Evolutionary conservation across 2,329 filamentous ascomycete genomes (phyloP), one percentile per base, ranked within the genome.

Genomic region (Drechslerella stenobrocha): DNA sequence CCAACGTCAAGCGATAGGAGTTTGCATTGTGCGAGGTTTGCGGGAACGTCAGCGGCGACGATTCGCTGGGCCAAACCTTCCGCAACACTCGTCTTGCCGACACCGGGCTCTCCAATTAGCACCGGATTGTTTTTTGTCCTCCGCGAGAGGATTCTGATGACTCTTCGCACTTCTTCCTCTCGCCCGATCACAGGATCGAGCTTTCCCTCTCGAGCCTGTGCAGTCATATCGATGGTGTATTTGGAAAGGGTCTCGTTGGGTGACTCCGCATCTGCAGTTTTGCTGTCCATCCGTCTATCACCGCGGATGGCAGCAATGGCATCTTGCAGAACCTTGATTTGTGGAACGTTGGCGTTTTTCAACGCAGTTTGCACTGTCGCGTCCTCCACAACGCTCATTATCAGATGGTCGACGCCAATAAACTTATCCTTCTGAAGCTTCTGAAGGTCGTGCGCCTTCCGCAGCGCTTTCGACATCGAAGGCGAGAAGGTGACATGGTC

Each of bases 101-200:
- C 93, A 85, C 93, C 93, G 32, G 93, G 92, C 76, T 97, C 91
- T 79, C 93, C 93, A 71, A 98, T 97, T 18, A 98, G 83, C 48
- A 97, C 92, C 1, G 93, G 93, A 78, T 98, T 98, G 81, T 98
- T 97, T 83, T 97, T 97, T 70, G 92, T 97, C 75, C 92, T 84
- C 76, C 93, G 83, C 32, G 90, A 95, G 70, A 97, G 80, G 71
- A 97, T 97, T 61, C 92, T 86, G 72, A 97, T 85, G 22, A 96
- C 91, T 74, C 92, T 83, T 74, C 92, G 83, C 73, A 96, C 96
- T 77, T 97, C 93, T 75, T 96, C 92, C 76, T 97, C 92, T 78
- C 92, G 84, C 40, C 92, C 92, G 78, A 97, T 97, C 76, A 97
- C 92, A 1, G 92, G 92, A 76, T 97, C 92, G 61, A 97, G 91